Percentiles rank a stretch among this genome's conserved stretches.
phyloP scores from a whole-genome alignment of 768 basidiomycete species.

The Naematelia encephala region DNA sequence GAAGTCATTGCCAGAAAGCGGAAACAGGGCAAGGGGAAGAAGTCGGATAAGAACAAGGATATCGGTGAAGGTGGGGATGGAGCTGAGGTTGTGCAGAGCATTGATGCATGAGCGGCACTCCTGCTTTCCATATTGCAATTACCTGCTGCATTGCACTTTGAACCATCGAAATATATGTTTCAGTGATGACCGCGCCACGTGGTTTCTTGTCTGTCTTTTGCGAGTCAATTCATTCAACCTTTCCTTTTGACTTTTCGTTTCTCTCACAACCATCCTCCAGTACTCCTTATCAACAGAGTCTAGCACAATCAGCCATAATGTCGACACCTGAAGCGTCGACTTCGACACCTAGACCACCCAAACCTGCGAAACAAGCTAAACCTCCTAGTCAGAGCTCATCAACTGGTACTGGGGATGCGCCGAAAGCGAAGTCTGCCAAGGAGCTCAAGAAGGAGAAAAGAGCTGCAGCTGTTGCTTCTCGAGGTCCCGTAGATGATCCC shows the following conservation, averaged over 20 bases:
- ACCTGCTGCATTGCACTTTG: too few species aligned
- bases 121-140: too few species aligned
- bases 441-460: slow-evolving; percentile 49
- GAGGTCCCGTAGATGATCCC: slow-evolving; percentile 20
- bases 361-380: background rate
- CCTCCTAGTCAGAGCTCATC: background rate
- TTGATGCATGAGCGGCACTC: background rate
- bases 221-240: too few species aligned
- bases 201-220: too few species aligned
- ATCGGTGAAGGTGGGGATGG: too few species aligned
- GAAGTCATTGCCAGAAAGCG: slow-evolving; percentile 32
- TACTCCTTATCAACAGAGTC: too few species aligned
- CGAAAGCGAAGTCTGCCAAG: slow-evolving; percentile 33
- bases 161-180: too few species aligned
- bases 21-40: slow-evolving; percentile 26
- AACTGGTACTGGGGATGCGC: background rate
- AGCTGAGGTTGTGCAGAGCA: background rate
- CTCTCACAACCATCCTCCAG: too few species aligned
- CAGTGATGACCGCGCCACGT: too few species aligned
- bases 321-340: background rate
- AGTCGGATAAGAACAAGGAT: background rate
- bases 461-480: slow-evolving; percentile 45
- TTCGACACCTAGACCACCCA: background rate
- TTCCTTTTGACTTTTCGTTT: too few species aligned
- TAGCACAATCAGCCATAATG: background rate